Conservation (phyloP, 352 stramenopile species). For the Globisporangium cylindrosporum region DNA sequence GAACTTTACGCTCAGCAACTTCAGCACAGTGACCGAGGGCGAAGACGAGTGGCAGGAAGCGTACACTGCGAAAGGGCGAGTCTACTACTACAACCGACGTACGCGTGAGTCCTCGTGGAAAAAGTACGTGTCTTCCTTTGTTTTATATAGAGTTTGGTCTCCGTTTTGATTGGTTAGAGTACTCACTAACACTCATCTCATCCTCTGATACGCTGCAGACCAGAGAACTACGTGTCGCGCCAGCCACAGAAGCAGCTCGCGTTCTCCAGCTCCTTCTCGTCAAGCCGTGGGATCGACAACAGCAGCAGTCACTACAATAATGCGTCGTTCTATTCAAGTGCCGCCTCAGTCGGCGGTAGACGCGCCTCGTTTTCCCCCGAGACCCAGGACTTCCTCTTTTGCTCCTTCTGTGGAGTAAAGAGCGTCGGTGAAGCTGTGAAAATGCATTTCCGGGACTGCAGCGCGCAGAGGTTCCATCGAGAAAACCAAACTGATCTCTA, state of each 20-base stretch:
- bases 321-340: slow-evolving; percentile 10
- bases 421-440: slow-evolving; percentile 36
- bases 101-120: slow-evolving; percentile 86
- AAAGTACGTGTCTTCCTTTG: slow-evolving; percentile 34
- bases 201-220: slow-evolving; percentile 7
- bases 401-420: slow-evolving; percentile 66
- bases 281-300: slow-evolving; percentile 21
- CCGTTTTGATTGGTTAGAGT: not conserved
- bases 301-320: slow-evolving; percentile 24
- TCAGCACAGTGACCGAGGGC: slow-evolving; percentile 11
- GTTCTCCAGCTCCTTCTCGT: slow-evolving; percentile 8
- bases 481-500: slow-evolving; percentile 52
- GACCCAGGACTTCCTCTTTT: slow-evolving; percentile 52
- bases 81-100: slow-evolving; percentile 88
- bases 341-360: not conserved
- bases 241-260: slow-evolving; percentile 9
- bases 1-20: slow-evolving; percentile 21
- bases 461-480: slow-evolving; percentile 52
- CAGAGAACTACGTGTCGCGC: slow-evolving; percentile 15
- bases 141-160: not conserved
- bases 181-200: not conserved
- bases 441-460: slow-evolving; percentile 49
- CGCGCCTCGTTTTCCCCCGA: slow-evolving; percentile 15
- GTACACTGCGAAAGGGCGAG: slow-evolving; percentile 80
- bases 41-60: slow-evolving; percentile 78